phyloP scores from a whole-genome alignment of 1,284 basidiomycete genomes.

The Malassezia furfur region DNA sequence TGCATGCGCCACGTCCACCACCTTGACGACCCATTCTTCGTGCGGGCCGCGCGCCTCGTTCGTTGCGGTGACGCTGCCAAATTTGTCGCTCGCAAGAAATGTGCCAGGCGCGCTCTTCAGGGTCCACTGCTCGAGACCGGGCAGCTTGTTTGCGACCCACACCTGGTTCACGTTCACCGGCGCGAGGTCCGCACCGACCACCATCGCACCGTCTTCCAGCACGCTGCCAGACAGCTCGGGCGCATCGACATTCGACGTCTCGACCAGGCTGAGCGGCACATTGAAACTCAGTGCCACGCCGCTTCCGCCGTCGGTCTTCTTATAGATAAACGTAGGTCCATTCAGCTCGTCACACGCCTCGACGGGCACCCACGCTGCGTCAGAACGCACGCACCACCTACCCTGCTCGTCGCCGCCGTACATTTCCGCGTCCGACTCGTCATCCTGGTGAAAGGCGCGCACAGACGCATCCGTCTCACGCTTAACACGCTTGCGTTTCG shows the following conservation, averaged over 20 bases:
- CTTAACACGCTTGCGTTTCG: conserved; percentile 14
- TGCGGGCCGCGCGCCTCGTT: conserved; percentile 39
- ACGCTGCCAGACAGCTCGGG: not conserved
- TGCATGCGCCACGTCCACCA: not conserved
- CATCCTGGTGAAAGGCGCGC: not conserved
- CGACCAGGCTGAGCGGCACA: conserved; percentile 6
- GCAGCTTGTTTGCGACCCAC: conserved; percentile 26
- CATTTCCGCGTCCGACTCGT: conserved; percentile 16
- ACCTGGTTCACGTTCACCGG: conserved; percentile 38
- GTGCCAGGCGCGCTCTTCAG: conserved; percentile 34
- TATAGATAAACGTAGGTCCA: conserved; percentile 11
- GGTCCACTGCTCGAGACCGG: conserved; percentile 22
- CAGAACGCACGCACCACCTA: not conserved
- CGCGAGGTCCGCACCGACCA: conserved; percentile 13
- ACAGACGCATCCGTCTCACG: not conserved
- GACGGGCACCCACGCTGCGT: conserved; percentile 12
- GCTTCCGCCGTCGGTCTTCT: not conserved
- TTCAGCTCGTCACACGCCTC: conserved; percentile 7
- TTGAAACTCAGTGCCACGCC: conserved; percentile 10
- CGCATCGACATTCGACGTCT: conserved; percentile 5
- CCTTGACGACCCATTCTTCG: conserved; percentile 31
- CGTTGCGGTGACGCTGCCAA: conserved; percentile 22
- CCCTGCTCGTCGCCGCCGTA: conserved; percentile 18
- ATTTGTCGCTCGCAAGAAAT: conserved; percentile 28
- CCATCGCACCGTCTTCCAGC: conserved; percentile 11